Percentiles rank a stretch among this genome's conserved stretches.
phyloP scores from a whole-genome alignment of 108 stramenopile genomes.

The Cyclotella atomus region DNA sequence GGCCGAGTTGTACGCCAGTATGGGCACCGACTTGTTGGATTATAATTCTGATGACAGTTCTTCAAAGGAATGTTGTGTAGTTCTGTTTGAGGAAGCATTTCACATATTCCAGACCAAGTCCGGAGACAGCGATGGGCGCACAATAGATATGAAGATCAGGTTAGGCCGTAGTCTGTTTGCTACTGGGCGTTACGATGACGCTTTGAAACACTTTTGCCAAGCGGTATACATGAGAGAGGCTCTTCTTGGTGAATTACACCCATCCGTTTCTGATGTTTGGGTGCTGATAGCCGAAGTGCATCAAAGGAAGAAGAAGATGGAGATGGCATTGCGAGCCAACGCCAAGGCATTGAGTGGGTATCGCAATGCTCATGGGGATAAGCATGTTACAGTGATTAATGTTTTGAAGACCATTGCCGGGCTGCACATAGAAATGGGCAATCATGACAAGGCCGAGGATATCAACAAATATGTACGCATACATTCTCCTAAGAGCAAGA shows the following conservation, averaged over 20 bases:
- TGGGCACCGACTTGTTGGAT: conserved; percentile 22
- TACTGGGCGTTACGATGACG: conserved; percentile 46
- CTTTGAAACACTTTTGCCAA: conserved; percentile 45
- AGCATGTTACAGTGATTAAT: conserved; percentile 34
- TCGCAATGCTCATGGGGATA: conserved; percentile 44
- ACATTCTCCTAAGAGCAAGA: conserved; percentile 20
- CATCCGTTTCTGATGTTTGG: conserved; percentile 46
- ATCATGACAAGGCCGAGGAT: conserved; percentile 42
- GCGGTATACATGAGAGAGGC: conserved; percentile 60
- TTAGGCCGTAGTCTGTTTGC: conserved; percentile 23
- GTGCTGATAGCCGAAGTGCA: conserved; percentile 38
- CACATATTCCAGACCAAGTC: conserved; percentile 37
- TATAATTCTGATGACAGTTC: conserved; percentile 1
- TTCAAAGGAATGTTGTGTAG: conserved; percentile 28
- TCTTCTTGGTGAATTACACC: conserved; percentile 44
- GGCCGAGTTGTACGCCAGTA: conserved; percentile 41
- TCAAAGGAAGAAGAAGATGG: conserved; percentile 26
- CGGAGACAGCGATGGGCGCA: conserved; percentile 40
- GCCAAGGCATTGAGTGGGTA: conserved; percentile 50
- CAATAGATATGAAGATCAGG: conserved; percentile 36
- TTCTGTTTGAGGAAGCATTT: conserved; percentile 41
- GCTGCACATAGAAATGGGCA: conserved; percentile 43
- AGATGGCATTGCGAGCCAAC: conserved; percentile 41
- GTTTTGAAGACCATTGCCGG: conserved; percentile 38
- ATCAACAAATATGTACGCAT: conserved; percentile 40